A percentile compares a stretch with the other conserved stretches of the same genome.
Conservation (phyloP, 2,329 filamentous ascomycete genomes). For the Clarireedia hainanense region DNA sequence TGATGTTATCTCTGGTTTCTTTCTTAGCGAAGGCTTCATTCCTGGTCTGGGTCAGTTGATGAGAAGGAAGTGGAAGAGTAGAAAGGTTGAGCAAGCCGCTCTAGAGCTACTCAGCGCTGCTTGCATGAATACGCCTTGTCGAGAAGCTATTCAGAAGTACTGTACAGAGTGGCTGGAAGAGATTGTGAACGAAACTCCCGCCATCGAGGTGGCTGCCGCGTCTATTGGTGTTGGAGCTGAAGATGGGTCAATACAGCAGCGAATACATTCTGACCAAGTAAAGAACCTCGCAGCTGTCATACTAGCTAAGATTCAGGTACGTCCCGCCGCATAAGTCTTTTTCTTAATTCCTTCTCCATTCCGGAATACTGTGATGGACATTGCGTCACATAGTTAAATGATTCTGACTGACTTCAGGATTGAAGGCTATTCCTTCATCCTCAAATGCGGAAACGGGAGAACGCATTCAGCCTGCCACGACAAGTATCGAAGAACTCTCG, state of each 20-base stretch:
- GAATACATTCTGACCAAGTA: slow-evolving; percentile 49
- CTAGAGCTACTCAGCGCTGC: slow-evolving; percentile 87
- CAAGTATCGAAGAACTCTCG: slow-evolving; percentile 58
- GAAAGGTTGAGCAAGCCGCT: slow-evolving; percentile 77
- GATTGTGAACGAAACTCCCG: slow-evolving; percentile 65
- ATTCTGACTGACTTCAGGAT: slow-evolving; percentile 29
- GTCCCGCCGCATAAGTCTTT: slow-evolving; percentile 27
- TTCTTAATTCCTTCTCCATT: neutral
- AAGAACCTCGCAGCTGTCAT: slow-evolving; percentile 65
- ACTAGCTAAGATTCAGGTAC: slow-evolving; percentile 61
- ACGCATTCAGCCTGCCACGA: slow-evolving; percentile 41
- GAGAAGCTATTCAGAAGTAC: slow-evolving; percentile 76
- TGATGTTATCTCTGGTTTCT: slow-evolving; percentile 65
- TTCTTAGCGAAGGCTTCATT: slow-evolving; percentile 84
- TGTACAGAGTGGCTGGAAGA: slow-evolving; percentile 84
- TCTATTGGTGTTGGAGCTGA: slow-evolving; percentile 15
- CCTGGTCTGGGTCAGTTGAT: slow-evolving; percentile 68
- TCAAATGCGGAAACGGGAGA: slow-evolving; percentile 29
- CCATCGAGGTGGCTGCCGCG: slow-evolving; percentile 30
- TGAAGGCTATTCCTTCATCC: slow-evolving; percentile 28
- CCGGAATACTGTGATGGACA: slow-evolving; percentile 13
- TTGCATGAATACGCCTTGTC: slow-evolving; percentile 75
- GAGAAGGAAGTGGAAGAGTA: slow-evolving; percentile 72
- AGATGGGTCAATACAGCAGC: slow-evolving; percentile 26
- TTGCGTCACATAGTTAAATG: slow-evolving; percentile 17